Evolutionary conservation across 176 grass and related monocot genomes (phyloP).

Genomic region (Oryza punctata): DNA sequence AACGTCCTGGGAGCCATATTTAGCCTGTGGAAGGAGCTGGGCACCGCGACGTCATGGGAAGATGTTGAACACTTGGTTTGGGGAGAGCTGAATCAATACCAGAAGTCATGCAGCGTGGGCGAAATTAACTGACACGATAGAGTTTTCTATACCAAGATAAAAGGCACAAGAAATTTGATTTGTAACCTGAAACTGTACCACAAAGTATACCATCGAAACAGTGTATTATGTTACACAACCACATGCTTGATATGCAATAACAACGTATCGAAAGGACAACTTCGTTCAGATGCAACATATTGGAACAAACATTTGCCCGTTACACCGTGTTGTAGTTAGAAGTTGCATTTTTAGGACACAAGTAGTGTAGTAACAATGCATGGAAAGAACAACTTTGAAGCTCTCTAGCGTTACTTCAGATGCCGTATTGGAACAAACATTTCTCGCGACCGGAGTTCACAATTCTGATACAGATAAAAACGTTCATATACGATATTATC

Average conservation of each 20-base stretch:
- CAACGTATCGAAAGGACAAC: too few species aligned
- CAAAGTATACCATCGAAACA: not conserved
- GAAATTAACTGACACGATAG: not conserved
- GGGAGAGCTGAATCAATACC: constrained; percentile 80
- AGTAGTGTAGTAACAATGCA: too few species aligned
- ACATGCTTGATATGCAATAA: not conserved
- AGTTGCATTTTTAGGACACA: too few species aligned
- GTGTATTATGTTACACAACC: not conserved
- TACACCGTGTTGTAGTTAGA: too few species aligned
- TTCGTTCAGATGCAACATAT: too few species aligned
- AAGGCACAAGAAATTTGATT: not conserved
- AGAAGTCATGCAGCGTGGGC: not conserved
- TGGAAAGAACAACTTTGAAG: too few species aligned
- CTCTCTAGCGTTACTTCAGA: too few species aligned
- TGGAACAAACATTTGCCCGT: too few species aligned
- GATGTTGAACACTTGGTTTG: constrained; percentile 71
- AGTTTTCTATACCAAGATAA: not conserved
- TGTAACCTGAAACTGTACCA: too few species aligned
- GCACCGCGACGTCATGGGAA: constrained; percentile 65
- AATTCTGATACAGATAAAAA: too few species aligned
- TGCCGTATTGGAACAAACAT: too few species aligned
- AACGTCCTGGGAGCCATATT: constrained; percentile 91
- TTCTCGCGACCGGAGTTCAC: not conserved
- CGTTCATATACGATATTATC: too few species aligned
- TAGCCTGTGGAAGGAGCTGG: constrained; percentile 83